A percentile compares a stretch with the other conserved stretches of the same genome.
Conservation (phyloP, 129 eudicot species). For the Mikania micrantha region DNA sequence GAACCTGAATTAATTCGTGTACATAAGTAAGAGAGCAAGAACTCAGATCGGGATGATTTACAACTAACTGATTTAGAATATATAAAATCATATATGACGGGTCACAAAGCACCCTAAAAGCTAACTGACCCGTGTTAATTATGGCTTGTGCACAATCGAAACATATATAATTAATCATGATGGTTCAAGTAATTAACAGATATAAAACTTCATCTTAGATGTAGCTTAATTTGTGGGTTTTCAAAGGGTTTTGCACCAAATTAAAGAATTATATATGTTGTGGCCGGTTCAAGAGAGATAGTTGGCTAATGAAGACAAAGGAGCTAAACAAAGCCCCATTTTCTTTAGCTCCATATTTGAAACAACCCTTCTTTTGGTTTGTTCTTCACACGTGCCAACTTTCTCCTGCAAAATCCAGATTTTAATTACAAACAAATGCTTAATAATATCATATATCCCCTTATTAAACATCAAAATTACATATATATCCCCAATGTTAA, state of each 20-base stretch:
- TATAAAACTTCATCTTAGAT: neutral
- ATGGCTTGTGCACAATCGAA: slow-evolving; percentile 5
- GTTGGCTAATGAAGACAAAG: slow-evolving; percentile 45
- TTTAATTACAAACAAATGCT: neutral
- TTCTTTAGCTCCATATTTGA: slow-evolving; percentile 23
- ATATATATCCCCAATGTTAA: too few relatives aligned
- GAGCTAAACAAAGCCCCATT: slow-evolving; percentile 70
- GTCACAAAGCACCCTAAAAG: neutral
- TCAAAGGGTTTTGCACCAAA: slow-evolving; percentile 2
- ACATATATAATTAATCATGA: neutral
- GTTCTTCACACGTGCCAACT: slow-evolving; percentile 14
- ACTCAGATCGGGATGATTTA: neutral
- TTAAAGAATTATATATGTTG: neutral
- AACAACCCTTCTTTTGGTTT: slow-evolving; percentile 10
- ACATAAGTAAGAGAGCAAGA: neutral
- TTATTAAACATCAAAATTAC: too few relatives aligned
- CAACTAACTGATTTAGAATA: neutral
- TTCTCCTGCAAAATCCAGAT: slow-evolving; percentile 31
- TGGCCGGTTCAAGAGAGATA: slow-evolving; percentile 25
- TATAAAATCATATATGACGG: neutral
- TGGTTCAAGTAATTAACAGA: neutral
- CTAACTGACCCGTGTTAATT: slow-evolving; percentile 1
- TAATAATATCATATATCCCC: too few relatives aligned
- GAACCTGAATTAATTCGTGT: neutral
- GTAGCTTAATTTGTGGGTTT: neutral